Base-by-base conservation (phyloP, 2,329 filamentous ascomycete species). In the Chaetomiaceae sp. region DNA sequence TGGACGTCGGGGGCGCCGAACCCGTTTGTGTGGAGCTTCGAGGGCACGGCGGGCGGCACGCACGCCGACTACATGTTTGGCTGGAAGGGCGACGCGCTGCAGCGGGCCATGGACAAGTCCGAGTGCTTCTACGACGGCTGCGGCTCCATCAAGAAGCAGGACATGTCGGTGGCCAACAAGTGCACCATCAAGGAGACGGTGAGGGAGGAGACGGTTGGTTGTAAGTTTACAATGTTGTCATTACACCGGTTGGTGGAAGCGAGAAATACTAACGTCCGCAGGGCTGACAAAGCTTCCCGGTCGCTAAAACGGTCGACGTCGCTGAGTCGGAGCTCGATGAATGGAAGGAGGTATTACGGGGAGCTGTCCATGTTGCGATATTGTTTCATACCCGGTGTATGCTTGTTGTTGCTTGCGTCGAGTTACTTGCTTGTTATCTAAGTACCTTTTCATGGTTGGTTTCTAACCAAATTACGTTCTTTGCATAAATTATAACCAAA, bases 41-140 rank as follows among this genome's bases (percentile, higher is more conserved):
- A 63, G 55, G 60, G 60, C n/a, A 50, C 55, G 2, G 48, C 25
- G 1, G 47, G 25, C 3, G 56, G 56, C 14, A 52, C 43, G 1
- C 63, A 65, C 50, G 64, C 60, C 40, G 63, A 66, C 39, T 66
- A 66, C 35, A 31, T 47, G 44, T 47, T 47, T 12, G 44, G 44
- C 16, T 47, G 44, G 44, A 47, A 47, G 35, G 63, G 62, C 3
- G 63, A 65, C 41, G 54, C 59, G 14, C 55, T 65, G 19, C 63
- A 65, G 54, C 52, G 56, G 12, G 62, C 61, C 44, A 65, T 65
- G 63, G 60, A 65, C 48, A 65, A 70, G 57, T 51, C 51, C 25
- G 54, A 48, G 53, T 65, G 63, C 54, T 65, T 68, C 58, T 66
- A 66, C 49, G 58, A 64, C 34, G 58, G 47, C 16, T 68, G 65